Evolutionary conservation across 106 monocot genomes (phyloP), one percentile per base, ranked within the genome.

Genomic region (Allium cepa): DNA sequence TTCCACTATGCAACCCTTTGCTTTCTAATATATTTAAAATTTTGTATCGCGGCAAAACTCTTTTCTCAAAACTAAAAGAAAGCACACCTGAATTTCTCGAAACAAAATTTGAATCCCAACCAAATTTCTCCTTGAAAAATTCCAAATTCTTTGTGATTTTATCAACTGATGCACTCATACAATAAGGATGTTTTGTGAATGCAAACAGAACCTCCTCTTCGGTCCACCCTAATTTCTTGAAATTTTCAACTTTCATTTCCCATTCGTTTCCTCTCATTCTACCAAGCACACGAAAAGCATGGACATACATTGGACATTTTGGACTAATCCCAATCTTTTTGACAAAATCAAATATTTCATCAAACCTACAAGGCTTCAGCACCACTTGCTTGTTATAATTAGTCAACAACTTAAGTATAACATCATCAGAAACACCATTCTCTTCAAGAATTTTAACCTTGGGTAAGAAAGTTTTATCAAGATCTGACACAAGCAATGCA

Each of bases 211-310:
- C 16, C 55, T 78, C 50, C 4, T 75, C 62, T 28, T 56, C 61
- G 13, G 82, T 67, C 74, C 74, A 82, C 8, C 78, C 82, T 6
- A 78, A 47, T n/a, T 75, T 62, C 56, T 26, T 17, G 12, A 53
- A 78, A 14, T 67, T 64, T 13, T 68, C 71, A 48, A 78, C 8
- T 47, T 75, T 82, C 65, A 53, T 59, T 4, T 82, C 53, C 78
- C 64, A 67, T 0, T 7, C 55, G 0, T n/a, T 15, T 3, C 6
- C 48, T 10, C 49, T 49, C 59, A 78, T 55, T 13, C 22, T 18
- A 3, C 49, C 17, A n/a, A 77, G 14, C 47, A 70, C 73, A 2
- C 15, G 16, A 18, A 77, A 52, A 7, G 62, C 74, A 49, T 67
- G 53, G 11, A 65, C 50, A 53, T 71, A 78, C 65, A 57, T 74